Percentiles rank a stretch among this genome's conserved stretches.
Conservation (phyloP, 345 rosid genomes). For the Durio zibethinus region DNA sequence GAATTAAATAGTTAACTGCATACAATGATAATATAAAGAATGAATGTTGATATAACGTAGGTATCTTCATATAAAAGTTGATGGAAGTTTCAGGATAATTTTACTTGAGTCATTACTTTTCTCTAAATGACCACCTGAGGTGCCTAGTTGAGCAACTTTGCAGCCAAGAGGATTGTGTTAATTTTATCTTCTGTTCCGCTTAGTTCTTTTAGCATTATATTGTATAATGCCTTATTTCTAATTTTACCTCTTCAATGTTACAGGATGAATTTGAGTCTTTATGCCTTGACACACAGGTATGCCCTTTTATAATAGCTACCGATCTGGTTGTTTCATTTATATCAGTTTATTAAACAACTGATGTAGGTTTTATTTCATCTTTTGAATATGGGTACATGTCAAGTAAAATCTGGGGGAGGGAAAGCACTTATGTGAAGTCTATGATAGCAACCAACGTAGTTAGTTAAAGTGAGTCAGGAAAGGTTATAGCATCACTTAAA, state of each 20-base stretch:
- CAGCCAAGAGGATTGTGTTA: background rate
- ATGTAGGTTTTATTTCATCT: background rate
- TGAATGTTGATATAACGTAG: background rate
- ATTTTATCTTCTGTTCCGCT: background rate
- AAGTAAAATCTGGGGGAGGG: background rate
- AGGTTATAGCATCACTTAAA: background rate
- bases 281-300: constrained; percentile 65
- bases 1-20: background rate
- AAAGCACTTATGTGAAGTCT: background rate
- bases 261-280: constrained; percentile 64
- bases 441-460: background rate
- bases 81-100: background rate
- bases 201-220: background rate
- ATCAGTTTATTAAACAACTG: background rate
- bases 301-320: constrained; percentile 2
- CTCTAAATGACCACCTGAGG: background rate
- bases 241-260: constrained; percentile 22
- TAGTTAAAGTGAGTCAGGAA: background rate
- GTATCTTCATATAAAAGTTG: background rate
- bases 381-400: background rate
- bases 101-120: background rate
- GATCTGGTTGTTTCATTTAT: background rate
- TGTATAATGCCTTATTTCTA: background rate
- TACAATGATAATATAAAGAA: background rate
- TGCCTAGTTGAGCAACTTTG: background rate